Evolutionary conservation across 495 filamentous ascomycete genomes (phyloP), one percentile per base, ranked within the genome.

Genomic region (Penicillium cataractarum): DNA sequence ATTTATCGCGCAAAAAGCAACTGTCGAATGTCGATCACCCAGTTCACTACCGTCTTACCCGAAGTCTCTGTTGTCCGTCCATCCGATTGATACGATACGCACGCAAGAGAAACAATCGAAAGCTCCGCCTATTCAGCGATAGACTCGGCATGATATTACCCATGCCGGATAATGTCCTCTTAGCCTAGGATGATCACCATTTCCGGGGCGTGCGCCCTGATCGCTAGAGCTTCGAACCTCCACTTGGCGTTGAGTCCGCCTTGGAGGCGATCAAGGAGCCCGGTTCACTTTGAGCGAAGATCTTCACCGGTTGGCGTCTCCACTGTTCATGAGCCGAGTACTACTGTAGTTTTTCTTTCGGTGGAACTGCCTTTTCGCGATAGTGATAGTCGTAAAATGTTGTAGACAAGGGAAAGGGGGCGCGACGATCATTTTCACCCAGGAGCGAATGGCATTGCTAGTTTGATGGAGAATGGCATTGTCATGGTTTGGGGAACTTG

Each of bases 281-380:
- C 19, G 35, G 33, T 12, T 37, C 53, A 37, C 39, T 37, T 50
- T 48, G 26, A 48, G 48, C 49, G 27, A 50, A 29, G 63, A 65
- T 65, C 63, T 17, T 40, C 58, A 57, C 42, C 32, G 27, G 37
- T 27, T 2, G 39, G 42, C 2, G 40, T 50, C 19, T 58, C 57
- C 62, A 58, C 57, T 51, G 56, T 40, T 31, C 6, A 15, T 29
- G 35, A 19, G 12, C 32, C 32, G 2, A 17, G 35, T 6, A 15
- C 0, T 37, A 15, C 10, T 13, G 35, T 37, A 37, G 35, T 39
- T 17, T 10, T 39, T 39, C 13, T 40, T 21, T 48, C 51, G 27
- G 37, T 46, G 12, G 21, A 9, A 56, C 33, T 59, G 22, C 39
- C 31, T 39, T 9, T 58, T 58, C 19, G 32, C 60, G 46, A 48